Percentiles rank a stretch among this genome's conserved stretches.
Evolutionary conservation across 2,329 filamentous ascomycete genomes (phyloP).

Genomic region (Fusarium mundagurra): DNA sequence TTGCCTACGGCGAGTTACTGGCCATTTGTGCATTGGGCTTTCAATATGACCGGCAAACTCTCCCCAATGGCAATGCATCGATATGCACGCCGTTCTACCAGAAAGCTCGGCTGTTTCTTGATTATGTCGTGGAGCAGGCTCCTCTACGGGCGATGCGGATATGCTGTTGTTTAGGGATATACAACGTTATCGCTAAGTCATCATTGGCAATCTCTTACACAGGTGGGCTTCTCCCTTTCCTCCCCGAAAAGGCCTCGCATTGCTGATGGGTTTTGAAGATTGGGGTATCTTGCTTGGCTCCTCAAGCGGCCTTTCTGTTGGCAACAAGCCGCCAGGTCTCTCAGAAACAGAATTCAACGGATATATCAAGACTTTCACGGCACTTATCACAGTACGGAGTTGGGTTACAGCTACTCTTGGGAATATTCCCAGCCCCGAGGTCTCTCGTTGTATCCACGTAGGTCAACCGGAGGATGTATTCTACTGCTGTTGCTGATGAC

Average conservation of each 20-base stretch:
- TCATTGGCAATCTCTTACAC: neutral
- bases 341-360: fast-evolving
- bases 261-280: neutral
- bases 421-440: neutral
- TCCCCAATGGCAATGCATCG: fast-evolving
- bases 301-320: fast-evolving
- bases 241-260: neutral
- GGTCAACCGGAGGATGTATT: no score
- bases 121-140: neutral
- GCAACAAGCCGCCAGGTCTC: fast-evolving
- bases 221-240: neutral
- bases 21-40: neutral
- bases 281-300: neutral
- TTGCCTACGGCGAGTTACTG: neutral
- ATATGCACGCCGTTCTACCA: neutral
- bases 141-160: neutral
- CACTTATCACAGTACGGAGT: neutral
- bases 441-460: neutral
- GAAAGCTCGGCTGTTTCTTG: neutral
- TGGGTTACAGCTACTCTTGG: neutral
- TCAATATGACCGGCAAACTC: neutral
- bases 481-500: fast-evolving
- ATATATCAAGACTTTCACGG: neutral
- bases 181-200: neutral
- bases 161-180: neutral